Evolutionary conservation across 169 alveolate species (phyloP), one percentile per base, ranked within the genome.

Genomic region (Babesia bovis): DNA sequence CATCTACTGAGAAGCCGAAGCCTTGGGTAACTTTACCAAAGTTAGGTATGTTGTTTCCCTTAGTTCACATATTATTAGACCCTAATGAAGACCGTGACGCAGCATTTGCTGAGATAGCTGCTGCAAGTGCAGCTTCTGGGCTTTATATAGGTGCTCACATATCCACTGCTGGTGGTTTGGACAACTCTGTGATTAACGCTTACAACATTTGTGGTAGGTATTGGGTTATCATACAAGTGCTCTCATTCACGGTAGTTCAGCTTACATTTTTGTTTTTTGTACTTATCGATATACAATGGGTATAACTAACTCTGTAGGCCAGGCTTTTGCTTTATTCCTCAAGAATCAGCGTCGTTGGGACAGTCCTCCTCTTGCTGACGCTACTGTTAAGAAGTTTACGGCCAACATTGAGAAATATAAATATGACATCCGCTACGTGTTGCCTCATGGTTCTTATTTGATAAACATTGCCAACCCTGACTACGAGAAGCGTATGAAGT

Each of bases 111-210:
- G 69, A 66, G 33, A 38, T 78, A 10, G 76, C 47, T 9, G 57
- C 60, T 15, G 59, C 50, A 35, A 50, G 83, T 44, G 36, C 63
- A 45, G 58, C 35, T 15, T 78, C 91, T n/a, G 74, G 87, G 44
- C 84, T 89, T 19, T 85, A 86, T 68, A 79, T 93, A 15, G 97
- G 97, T 19, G 97, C 97, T 17, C 97, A 93, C 58, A 88, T 93
- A 30, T 90, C 95, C 6, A 95, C 96, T 1, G 78, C 95, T 26
- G 97, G 97, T 7, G 97, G 97, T 45, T 93, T 87, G 21, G 95
- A 93, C 44, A 74, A 85, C 58, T 85, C 95, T 2, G 93, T 90
- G 6, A 45, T 61, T 3, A 92, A 91, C 66, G 87, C 94, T n/a
- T 79, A 85, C 79, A 87, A 90, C 65, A 83, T 91, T 9, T 84